A percentile compares a stretch with the other conserved stretches of the same genome.
phyloP scores from a whole-genome alignment of 129 eudicot genomes.

The Kitagawia praeruptora region DNA sequence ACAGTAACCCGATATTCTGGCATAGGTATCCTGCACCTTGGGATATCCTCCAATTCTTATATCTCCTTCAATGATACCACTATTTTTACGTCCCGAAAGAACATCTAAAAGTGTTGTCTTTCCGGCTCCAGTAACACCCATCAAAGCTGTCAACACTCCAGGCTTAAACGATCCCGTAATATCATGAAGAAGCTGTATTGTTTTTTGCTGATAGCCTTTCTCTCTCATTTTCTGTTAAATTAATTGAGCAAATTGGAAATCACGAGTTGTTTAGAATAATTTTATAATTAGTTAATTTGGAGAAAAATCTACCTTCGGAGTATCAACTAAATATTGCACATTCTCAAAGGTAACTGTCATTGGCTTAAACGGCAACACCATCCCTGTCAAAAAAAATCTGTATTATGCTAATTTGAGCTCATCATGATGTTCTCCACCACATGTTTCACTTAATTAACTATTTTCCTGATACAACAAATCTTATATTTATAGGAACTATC shows the following conservation, averaged over 20 bases:
- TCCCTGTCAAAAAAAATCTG: slow-evolving; percentile 11
- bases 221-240: slow-evolving; percentile 40
- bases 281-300: not conserved
- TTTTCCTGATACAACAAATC: not conserved
- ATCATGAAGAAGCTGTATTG: slow-evolving; percentile 26
- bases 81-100: slow-evolving; percentile 40
- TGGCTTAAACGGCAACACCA: slow-evolving; percentile 37
- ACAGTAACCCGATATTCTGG: slow-evolving; percentile 38
- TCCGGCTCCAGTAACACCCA: slow-evolving; percentile 51
- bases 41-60: slow-evolving; percentile 36
- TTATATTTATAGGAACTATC: not conserved
- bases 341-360: slow-evolving; percentile 26
- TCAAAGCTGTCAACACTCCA: slow-evolving; percentile 40
- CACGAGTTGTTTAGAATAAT: not conserved
- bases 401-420: not conserved
- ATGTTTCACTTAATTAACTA: not conserved
- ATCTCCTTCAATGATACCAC: slow-evolving; percentile 38
- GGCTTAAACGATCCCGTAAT: slow-evolving; percentile 39
- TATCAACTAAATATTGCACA: slow-evolving; percentile 32
- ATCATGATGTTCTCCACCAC: not conserved
- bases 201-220: slow-evolving; percentile 21
- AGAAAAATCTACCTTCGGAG: slow-evolving; percentile 19
- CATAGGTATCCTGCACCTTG: slow-evolving; percentile 35
- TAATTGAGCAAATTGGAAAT: not conserved
- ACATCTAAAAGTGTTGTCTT: slow-evolving; percentile 45